Evolutionary conservation across 768 basidiomycete species (phyloP).

Genomic region (Pisolithus sp.): DNA sequence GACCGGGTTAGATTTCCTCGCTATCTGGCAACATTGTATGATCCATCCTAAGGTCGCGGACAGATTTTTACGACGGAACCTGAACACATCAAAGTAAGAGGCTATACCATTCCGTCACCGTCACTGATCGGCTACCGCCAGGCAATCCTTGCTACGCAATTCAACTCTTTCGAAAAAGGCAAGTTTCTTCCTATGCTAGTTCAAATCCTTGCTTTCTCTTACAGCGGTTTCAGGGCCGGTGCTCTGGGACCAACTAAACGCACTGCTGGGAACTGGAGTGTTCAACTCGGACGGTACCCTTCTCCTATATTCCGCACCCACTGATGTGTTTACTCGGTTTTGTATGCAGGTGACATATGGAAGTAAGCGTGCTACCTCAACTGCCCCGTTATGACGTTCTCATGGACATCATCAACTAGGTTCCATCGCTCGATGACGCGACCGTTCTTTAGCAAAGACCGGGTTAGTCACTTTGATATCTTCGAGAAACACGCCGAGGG

Average conservation of each 20-base stretch:
- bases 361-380: slow-evolving; percentile 31
- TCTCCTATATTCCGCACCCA: background rate
- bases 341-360: slow-evolving; percentile 45
- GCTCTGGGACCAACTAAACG: slow-evolving; percentile 9
- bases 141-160: slow-evolving; percentile 41
- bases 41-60: background rate
- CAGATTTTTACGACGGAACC: slow-evolving; percentile 45
- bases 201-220: slow-evolving; percentile 16
- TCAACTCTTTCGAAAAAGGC: slow-evolving; percentile 38
- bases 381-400: background rate
- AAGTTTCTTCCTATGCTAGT: slow-evolving; percentile 2
- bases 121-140: slow-evolving; percentile 11
- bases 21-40: background rate
- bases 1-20: slow-evolving; percentile 26
- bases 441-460: too few relatives aligned
- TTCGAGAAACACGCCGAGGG: too few relatives aligned
- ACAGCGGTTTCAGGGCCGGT: slow-evolving; percentile 11
- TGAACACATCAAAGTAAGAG: slow-evolving; percentile 37
- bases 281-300: slow-evolving; percentile 50
- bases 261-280: slow-evolving; percentile 50
- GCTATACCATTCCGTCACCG: background rate
- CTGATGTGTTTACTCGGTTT: background rate
- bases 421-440: slow-evolving; percentile 20
- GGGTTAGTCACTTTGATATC: too few relatives aligned
- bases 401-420: slow-evolving; percentile 20